Evolutionary conservation across 257 asterid species (phyloP).

Genomic region (Verbena officinalis): DNA sequence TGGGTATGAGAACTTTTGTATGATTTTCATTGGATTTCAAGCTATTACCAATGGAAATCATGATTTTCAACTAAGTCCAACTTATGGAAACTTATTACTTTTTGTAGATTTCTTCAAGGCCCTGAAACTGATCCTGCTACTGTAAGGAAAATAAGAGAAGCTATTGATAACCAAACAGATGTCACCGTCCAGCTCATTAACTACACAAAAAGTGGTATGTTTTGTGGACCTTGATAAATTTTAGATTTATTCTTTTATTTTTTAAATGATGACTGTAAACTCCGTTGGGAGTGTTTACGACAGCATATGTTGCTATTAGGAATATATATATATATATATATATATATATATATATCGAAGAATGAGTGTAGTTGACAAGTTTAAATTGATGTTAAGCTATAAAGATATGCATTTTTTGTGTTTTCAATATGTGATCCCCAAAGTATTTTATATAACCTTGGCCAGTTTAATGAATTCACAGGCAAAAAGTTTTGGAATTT

Average conservation of each 20-base stretch:
- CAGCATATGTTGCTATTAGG: background rate
- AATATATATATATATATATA: too few species aligned
- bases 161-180: conserved; percentile 87
- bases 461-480: conserved; percentile 29
- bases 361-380: background rate
- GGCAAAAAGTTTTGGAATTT: conserved; percentile 99
- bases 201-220: conserved; percentile 91
- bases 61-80: background rate
- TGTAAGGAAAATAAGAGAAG: conserved; percentile 84
- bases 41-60: background rate
- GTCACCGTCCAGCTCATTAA: conserved; percentile 98
- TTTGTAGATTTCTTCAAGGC: conserved; percentile 90
- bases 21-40: background rate
- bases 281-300: background rate
- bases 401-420: background rate
- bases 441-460: background rate
- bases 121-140: conserved; percentile 97
- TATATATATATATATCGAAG: too few species aligned
- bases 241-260: background rate
- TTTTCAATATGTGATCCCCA: background rate
- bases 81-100: background rate
- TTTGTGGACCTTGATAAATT: background rate
- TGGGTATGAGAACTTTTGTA: background rate
- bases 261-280: background rate
- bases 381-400: background rate